Conservation (phyloP, 164 flowering plant species). For the Dillenia turbinata region DNA sequence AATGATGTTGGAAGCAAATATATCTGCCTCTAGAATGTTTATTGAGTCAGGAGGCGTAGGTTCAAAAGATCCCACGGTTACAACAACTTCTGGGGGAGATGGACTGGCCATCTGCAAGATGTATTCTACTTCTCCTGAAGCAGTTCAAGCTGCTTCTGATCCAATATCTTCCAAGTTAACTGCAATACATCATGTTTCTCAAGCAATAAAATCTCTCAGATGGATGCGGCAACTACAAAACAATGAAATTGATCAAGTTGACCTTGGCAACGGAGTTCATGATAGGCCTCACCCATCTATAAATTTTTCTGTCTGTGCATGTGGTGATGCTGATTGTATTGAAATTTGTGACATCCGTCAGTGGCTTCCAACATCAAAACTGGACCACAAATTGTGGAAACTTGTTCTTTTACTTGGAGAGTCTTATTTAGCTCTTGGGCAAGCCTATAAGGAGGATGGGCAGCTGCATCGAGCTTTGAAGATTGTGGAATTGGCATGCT, state of each 20-base stretch:
- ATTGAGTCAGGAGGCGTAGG: slow-evolving; percentile 16
- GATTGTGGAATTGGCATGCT: slow-evolving; percentile 78
- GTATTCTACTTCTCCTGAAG: slow-evolving; percentile 25
- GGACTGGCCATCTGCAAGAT: slow-evolving; percentile 26
- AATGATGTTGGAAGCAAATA: slow-evolving; percentile 20
- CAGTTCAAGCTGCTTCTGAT: slow-evolving; percentile 55
- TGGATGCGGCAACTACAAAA: slow-evolving; percentile 77
- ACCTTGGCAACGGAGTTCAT: slow-evolving; percentile 22
- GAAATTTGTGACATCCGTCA: slow-evolving; percentile 93
- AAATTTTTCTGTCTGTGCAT: slow-evolving; percentile 64
- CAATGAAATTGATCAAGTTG: slow-evolving; percentile 35
- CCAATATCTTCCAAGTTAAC: slow-evolving; percentile 82
- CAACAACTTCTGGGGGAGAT: slow-evolving; percentile 21
- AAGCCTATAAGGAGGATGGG: slow-evolving; percentile 80
- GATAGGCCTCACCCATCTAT: slow-evolving; percentile 32
- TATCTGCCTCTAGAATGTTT: slow-evolving; percentile 21
- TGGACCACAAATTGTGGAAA: slow-evolving; percentile 91
- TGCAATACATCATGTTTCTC: slow-evolving; percentile 97
- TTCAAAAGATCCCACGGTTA: slow-evolving; percentile 9
- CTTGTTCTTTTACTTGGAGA: slow-evolving; percentile 95
- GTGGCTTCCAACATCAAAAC: slow-evolving; percentile 86
- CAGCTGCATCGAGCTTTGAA: slow-evolving; percentile 77
- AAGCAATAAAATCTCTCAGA: slow-evolving; percentile 92
- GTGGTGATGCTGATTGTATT: slow-evolving; percentile 96
- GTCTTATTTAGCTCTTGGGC: slow-evolving; percentile 93